These are phyloP conservation scores for Euphrasia arctica DNA, from an alignment of 305 asterid species.

Conservation along the genomic window DNA sequence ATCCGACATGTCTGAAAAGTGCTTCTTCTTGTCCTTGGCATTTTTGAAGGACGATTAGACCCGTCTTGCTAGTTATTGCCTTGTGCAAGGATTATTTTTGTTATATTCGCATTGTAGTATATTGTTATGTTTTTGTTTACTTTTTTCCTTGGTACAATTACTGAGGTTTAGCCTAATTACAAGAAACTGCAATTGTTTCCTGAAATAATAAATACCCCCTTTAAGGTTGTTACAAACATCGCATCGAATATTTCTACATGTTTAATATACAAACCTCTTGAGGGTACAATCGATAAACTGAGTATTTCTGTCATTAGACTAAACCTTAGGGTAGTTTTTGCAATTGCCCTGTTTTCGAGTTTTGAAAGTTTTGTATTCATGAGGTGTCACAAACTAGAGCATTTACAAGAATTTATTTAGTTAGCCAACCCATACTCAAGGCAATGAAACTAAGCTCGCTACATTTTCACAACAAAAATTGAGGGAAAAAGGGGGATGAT, in stretches of 20 bases:
- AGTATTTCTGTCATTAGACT: not conserved
- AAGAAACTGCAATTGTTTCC: no score
- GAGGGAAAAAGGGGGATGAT: not conserved
- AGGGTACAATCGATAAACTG: not conserved
- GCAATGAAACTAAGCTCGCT: not conserved
- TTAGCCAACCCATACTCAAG: not conserved
- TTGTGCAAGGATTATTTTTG: no score
- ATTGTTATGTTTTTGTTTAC: no score
- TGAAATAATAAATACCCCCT: not conserved
- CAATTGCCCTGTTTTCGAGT: not conserved
- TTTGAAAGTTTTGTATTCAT: not conserved
- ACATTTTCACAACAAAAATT: not conserved
- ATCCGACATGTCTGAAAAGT: conserved; percentile 78
- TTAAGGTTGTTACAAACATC: not conserved
- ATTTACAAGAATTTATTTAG: not conserved
- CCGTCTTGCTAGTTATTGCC: conserved; percentile 40
- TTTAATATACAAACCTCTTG: not conserved
- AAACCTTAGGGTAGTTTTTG: not conserved
- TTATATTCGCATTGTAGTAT: no score
- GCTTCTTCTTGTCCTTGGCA: conserved; percentile 69
- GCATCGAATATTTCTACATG: no score
- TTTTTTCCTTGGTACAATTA: no score
- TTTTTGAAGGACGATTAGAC: conserved; percentile 44
- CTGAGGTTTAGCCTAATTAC: no score
- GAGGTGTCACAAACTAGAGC: not conserved